phyloP scores from a whole-genome alignment of 2,329 filamentous ascomycete species.

The Coccinonectria pachysandricola region DNA sequence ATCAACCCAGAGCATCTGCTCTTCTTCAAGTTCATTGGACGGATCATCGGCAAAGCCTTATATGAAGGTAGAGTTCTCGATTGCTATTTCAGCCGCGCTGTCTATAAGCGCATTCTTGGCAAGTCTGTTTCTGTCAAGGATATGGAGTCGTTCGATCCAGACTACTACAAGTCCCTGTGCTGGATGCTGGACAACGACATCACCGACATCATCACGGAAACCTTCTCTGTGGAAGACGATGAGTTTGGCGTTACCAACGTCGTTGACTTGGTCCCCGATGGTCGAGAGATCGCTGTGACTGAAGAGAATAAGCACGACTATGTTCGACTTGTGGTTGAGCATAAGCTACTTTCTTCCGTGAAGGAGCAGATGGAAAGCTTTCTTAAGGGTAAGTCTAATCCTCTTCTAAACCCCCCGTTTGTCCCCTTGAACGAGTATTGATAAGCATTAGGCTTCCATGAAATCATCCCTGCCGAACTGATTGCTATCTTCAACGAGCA shows the following conservation, averaged over 20 bases:
- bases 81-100: constrained; percentile 96
- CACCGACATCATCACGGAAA: constrained; percentile 93
- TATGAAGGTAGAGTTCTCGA: constrained; percentile 94
- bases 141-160: constrained; percentile 96
- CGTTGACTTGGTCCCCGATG: constrained; percentile 78
- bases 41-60: constrained; percentile 94
- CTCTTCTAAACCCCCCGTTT: constrained; percentile 5
- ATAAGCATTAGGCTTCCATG: constrained; percentile 68
- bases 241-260: constrained; percentile 84
- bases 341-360: constrained; percentile 83
- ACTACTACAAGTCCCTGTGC: constrained; percentile 96
- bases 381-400: constrained; percentile 67
- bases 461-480: constrained; percentile 89
- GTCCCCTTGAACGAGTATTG: constrained; percentile 1
- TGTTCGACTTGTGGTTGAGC: constrained; percentile 86
- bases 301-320: constrained; percentile 99
- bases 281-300: constrained; percentile 85
- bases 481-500: constrained; percentile 98
- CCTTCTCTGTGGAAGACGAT: constrained; percentile 88
- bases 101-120: constrained; percentile 95
- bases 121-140: constrained; percentile 96
- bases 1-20: constrained; percentile 92
- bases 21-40: constrained; percentile 99
- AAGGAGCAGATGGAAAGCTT: constrained; percentile 92
- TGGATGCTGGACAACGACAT: constrained; percentile 99